phyloP scores from a whole-genome alignment of 257 asterid genomes.

The Solanum medicagineum region DNA sequence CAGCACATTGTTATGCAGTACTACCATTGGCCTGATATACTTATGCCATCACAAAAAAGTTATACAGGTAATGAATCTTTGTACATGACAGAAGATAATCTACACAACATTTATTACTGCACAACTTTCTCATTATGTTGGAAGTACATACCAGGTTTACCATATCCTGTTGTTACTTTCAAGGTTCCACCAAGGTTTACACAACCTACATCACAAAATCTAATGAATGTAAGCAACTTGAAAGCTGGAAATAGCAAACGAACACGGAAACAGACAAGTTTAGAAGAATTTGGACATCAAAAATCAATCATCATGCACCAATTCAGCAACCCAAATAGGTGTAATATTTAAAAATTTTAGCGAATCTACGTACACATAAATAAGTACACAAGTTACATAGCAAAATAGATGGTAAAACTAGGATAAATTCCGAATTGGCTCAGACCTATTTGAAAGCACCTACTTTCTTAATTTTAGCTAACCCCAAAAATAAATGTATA shows the following conservation, averaged over 20 bases:
- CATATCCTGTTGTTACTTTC: conserved; percentile 22
- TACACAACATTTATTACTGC: background rate
- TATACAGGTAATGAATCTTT: background rate
- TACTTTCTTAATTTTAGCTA: background rate
- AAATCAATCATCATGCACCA: background rate
- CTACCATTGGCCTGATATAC: background rate
- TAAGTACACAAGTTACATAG: background rate
- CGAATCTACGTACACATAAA: background rate
- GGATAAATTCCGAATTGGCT: no score
- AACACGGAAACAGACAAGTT: background rate
- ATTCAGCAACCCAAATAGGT: background rate
- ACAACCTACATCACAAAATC: conserved; percentile 19
- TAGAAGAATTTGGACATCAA: background rate
- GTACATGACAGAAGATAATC: background rate
- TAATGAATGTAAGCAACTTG: background rate
- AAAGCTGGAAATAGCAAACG: background rate
- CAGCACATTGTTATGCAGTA: background rate
- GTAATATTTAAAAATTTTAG: background rate
- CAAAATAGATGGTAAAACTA: background rate
- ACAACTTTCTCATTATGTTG: background rate
- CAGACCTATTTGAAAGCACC: background rate
- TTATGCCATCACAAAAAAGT: background rate
- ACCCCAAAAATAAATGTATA: background rate
- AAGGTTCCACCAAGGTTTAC: conserved; percentile 37
- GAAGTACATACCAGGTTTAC: conserved; percentile 25